Conservation (phyloP, 2,329 filamentous ascomycete species). For the Fusarium nanum region DNA sequence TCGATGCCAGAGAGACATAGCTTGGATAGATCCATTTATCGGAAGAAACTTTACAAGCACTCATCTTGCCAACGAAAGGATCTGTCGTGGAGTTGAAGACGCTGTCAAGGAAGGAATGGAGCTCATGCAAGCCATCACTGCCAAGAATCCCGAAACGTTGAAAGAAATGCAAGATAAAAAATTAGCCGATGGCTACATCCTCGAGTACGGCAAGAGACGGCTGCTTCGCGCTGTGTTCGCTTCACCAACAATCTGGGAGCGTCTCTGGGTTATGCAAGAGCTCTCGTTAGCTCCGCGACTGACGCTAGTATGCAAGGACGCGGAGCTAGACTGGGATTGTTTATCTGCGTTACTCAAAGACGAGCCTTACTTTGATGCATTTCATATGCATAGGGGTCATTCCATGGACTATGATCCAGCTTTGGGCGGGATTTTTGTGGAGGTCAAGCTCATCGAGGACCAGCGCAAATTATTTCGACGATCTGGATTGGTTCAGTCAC, state of each 20-base stretch:
- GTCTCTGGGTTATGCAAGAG: constrained; percentile 32
- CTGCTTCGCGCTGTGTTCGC: background rate
- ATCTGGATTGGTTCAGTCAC: background rate
- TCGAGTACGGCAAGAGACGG: no score
- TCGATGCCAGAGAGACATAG: constrained; percentile 16
- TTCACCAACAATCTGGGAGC: background rate
- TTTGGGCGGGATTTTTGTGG: background rate
- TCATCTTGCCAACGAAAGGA: no score
- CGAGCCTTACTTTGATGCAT: constrained; percentile 26
- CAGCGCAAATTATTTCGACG: background rate
- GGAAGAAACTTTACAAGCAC: no score
- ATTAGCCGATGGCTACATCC: no score
- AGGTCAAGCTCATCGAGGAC: constrained; percentile 21
- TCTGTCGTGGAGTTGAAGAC: no score
- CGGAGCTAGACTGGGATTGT: constrained; percentile 8
- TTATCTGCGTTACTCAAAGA: constrained; percentile 12
- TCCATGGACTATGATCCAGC: no score
- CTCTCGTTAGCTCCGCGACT: constrained; percentile 9
- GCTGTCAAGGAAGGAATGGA: no score
- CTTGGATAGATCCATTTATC: constrained; percentile 21
- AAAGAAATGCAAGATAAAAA: no score
- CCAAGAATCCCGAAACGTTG: no score
- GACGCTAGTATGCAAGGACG: constrained; percentile 1
- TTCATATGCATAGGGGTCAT: constrained; percentile 2
- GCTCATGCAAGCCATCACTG: no score